These are phyloP conservation scores for Fusarium denticulatum DNA, from an alignment of 2,329 filamentous ascomycete species.

Conservation along the genomic window DNA sequence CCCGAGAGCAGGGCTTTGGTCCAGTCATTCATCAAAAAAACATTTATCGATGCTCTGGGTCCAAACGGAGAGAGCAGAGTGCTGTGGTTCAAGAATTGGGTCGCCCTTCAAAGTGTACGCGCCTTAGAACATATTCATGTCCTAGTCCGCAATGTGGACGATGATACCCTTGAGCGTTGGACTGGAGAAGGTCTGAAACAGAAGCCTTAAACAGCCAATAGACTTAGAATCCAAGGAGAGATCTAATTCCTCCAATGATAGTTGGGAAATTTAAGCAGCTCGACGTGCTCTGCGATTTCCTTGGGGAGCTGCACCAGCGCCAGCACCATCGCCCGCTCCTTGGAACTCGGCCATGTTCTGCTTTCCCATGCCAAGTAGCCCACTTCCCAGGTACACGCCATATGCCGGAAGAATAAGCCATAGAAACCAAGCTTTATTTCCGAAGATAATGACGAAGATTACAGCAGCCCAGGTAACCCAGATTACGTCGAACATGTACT, in stretches of 20 bases:
- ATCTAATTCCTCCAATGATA: constrained; percentile 5
- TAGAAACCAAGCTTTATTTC: constrained; percentile 76
- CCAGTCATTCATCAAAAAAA: constrained; percentile 73
- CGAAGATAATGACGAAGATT: constrained; percentile 77
- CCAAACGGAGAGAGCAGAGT: constrained; percentile 61
- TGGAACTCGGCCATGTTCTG: constrained; percentile 62
- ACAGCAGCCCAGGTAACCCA: constrained; percentile 92
- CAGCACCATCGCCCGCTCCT: constrained; percentile 47
- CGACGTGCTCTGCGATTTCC: constrained; percentile 66
- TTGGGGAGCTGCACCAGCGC: constrained; percentile 50
- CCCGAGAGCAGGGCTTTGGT: constrained; percentile 71
- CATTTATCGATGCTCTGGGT: constrained; percentile 71
- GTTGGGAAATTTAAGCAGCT: constrained; percentile 53
- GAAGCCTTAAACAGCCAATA: constrained; percentile 28
- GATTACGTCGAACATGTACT: constrained; percentile 97
- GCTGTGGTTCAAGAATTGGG: constrained; percentile 97
- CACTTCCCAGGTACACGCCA: constrained; percentile 63
- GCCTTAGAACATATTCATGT: constrained; percentile 92
- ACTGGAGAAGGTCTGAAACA: constrained; percentile 57
- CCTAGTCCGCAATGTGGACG: constrained; percentile 65
- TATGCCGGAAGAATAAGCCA: constrained; percentile 67
- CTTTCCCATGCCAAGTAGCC: constrained; percentile 64
- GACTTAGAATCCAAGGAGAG: not conserved
- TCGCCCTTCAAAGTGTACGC: constrained; percentile 85
- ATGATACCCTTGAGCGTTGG: constrained; percentile 64